Evolutionary conservation across 2,329 filamentous ascomycete genomes (phyloP).

Genomic region (Exophiala lecanii-corni): DNA sequence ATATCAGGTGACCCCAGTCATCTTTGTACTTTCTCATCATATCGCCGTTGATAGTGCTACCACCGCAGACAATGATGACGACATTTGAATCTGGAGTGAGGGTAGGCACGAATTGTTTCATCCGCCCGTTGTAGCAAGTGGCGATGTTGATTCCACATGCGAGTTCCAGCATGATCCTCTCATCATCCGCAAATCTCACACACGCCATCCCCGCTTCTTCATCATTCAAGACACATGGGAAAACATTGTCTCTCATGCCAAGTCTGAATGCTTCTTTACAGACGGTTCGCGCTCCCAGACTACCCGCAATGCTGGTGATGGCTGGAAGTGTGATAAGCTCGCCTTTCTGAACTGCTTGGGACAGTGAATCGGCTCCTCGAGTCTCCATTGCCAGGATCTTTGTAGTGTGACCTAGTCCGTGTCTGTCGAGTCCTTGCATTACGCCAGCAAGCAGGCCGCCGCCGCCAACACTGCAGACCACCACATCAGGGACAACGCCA

Average conservation of each 20-base stretch:
- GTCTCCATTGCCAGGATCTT: conserved; percentile 72
- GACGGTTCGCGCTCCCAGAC: conserved; percentile 69
- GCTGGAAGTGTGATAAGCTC: conserved; percentile 58
- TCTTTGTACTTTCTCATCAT: conserved; percentile 41
- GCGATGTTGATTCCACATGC: conserved; percentile 77
- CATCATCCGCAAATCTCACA: conserved; percentile 74
- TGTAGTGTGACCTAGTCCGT: conserved; percentile 28
- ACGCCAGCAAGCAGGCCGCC: conserved; percentile 76
- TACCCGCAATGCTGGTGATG: conserved; percentile 73
- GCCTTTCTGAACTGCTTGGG: conserved; percentile 53
- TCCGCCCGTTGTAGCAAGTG: conserved; percentile 20
- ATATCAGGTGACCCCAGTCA: conserved; percentile 1
- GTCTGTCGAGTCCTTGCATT: conserved; percentile 57
- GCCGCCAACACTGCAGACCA: conserved; percentile 76
- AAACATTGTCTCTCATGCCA: conserved; percentile 50
- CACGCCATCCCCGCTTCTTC: conserved; percentile 75
- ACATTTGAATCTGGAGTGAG: conserved; percentile 56
- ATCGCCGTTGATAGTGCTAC: conserved; percentile 60
- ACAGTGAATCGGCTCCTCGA: conserved; percentile 64
- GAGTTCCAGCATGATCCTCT: conserved; percentile 73
- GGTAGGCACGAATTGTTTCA: conserved; percentile 18
- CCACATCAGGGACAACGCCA: conserved; percentile 53
- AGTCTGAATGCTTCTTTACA: conserved; percentile 64
- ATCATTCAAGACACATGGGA: conserved; percentile 63
- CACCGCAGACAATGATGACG: conserved; percentile 81